phyloP scores from a whole-genome alignment of 164 flowering plant genomes.

The Stephania japonica region DNA sequence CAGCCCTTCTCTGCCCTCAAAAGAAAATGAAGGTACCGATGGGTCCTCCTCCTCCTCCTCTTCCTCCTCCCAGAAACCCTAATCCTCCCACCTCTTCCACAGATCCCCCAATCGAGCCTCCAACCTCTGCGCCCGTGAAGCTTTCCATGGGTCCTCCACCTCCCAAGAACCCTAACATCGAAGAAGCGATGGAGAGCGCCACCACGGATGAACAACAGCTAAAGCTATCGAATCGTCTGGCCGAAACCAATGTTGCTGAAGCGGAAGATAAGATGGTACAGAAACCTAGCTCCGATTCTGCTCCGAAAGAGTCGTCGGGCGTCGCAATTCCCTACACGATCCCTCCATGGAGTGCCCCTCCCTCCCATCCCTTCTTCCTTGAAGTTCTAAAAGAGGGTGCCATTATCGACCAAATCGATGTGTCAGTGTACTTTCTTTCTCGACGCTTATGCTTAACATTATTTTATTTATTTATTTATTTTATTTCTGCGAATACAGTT shows the following conservation, averaged over 20 bases:
- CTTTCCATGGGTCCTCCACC: conserved; percentile 67
- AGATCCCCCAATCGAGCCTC: neutral
- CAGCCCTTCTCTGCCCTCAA: no score
- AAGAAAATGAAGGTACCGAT: no score
- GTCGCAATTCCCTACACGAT: conserved; percentile 59
- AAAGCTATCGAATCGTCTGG: conserved; percentile 1
- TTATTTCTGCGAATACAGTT: conserved; percentile 26
- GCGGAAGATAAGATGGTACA: neutral
- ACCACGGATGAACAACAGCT: neutral
- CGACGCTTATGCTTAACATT: neutral
- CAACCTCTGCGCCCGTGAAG: conserved; percentile 26
- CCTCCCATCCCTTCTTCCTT: conserved; percentile 47
- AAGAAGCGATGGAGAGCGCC: neutral
- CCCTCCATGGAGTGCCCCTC: conserved; percentile 84
- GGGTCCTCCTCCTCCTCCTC: no score
- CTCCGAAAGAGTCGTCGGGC: conserved; percentile 4
- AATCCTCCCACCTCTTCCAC: neutral
- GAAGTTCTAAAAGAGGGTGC: conserved; percentile 89
- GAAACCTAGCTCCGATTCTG: neutral
- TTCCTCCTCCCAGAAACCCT: no score
- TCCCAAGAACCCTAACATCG: conserved; percentile 25
- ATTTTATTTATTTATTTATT: neutral
- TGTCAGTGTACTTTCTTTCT: conserved; percentile 37
- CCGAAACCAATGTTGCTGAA: no score
- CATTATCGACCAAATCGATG: conserved; percentile 57